phyloP scores from a whole-genome alignment of 169 alveolate genomes.

The Plasmodium falciparum region DNA sequence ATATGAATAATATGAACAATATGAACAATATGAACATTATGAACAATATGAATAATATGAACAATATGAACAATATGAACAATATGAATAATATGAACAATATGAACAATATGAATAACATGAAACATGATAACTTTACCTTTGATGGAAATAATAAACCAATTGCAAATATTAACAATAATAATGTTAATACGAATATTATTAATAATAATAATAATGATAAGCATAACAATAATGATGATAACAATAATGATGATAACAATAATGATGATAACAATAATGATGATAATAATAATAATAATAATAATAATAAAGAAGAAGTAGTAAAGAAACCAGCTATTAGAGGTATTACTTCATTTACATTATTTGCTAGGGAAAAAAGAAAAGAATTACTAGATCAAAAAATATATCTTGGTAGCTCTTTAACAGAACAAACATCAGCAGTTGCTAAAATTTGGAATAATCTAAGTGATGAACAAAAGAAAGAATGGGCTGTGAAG shows the following conservation, averaged over 20 bases:
- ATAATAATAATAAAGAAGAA: constrained; percentile 6
- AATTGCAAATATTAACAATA: neutral
- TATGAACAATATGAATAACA: neutral
- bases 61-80: neutral
- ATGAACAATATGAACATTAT: neutral
- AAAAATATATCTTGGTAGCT: constrained; percentile 60
- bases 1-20: neutral
- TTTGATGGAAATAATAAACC: neutral
- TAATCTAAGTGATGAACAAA: constrained; percentile 39
- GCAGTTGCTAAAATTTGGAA: constrained; percentile 77
- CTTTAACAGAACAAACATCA: constrained; percentile 70
- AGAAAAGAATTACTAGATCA: constrained; percentile 56
- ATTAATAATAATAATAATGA: neutral
- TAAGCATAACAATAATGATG: neutral
- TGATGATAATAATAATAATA: neutral
- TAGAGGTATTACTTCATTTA: constrained; percentile 72
- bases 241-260: neutral
- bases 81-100: neutral
- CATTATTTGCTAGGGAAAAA: constrained; percentile 66
- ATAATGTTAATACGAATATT: neutral
- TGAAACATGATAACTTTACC: neutral
- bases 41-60: neutral
- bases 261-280: neutral
- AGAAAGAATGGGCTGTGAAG: constrained; percentile 72
- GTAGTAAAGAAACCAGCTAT: constrained; percentile 25